Percentiles rank a stretch among this genome's conserved stretches.
phyloP scores from a whole-genome alignment of 345 rosid species.

The Microcos paniculata region DNA sequence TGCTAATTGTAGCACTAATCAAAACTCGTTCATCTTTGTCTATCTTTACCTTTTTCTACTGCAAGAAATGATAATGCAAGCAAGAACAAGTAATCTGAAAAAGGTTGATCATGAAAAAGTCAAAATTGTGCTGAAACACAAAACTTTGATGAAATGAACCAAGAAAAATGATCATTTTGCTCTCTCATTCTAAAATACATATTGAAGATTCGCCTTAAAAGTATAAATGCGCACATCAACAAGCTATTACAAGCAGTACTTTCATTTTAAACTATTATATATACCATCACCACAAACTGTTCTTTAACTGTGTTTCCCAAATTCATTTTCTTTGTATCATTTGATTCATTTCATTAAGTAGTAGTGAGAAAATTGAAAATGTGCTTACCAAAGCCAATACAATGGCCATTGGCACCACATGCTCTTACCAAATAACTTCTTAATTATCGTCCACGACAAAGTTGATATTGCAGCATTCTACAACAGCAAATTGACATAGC shows the following conservation, averaged over 20 bases:
- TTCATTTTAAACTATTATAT: not conserved
- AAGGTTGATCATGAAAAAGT: not conserved
- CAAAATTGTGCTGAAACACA: conserved; percentile 6
- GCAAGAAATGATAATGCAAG: not conserved
- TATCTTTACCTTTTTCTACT: not conserved
- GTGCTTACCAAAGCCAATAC: too few relatives aligned
- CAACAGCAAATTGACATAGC: too few relatives aligned
- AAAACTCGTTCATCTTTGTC: not conserved
- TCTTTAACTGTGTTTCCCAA: not conserved
- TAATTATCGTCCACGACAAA: too few relatives aligned
- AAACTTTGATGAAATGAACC: conserved; percentile 13
- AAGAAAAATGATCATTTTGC: not conserved
- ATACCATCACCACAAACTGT: not conserved
- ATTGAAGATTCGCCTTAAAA: not conserved
- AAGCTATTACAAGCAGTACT: not conserved
- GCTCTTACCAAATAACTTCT: too few relatives aligned
- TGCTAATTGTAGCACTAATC: too few relatives aligned
- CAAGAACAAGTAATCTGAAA: not conserved
- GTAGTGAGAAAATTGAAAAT: too few relatives aligned
- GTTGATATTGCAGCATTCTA: too few relatives aligned
- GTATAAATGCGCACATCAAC: not conserved
- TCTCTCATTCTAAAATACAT: not conserved
- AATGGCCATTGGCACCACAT: too few relatives aligned
- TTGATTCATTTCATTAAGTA: too few relatives aligned
- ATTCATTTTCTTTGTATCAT: too few relatives aligned